Conservation (phyloP, 75 land plant species). For the Chamaecyparis obtusa region DNA sequence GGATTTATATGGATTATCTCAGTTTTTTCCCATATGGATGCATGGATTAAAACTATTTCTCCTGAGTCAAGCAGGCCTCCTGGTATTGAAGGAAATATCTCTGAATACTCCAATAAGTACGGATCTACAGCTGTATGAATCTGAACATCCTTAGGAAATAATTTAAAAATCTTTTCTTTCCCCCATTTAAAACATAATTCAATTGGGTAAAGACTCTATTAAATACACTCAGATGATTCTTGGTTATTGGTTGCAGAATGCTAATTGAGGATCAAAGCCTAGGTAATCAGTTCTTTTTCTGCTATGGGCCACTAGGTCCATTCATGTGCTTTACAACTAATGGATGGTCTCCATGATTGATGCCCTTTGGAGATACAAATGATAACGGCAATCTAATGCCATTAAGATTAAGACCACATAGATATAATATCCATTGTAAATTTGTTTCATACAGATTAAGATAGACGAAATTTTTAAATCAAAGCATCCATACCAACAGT, state of each 20-base stretch:
- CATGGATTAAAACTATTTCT: conserved; percentile 4
- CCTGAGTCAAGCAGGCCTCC: background rate
- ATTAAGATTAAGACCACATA: background rate
- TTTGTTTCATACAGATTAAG: background rate
- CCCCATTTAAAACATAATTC: background rate
- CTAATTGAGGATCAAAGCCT: background rate
- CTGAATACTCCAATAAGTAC: background rate
- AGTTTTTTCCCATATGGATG: conserved; percentile 45
- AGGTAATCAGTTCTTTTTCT: background rate
- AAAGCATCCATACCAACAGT: background rate
- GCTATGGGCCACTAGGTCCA: background rate
- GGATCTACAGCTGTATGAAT: background rate
- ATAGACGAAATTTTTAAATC: background rate
- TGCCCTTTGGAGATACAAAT: background rate
- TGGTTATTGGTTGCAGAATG: background rate
- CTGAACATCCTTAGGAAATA: background rate
- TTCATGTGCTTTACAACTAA: background rate
- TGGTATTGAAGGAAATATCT: background rate
- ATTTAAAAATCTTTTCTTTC: background rate
- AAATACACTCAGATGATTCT: background rate
- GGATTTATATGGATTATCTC: conserved; percentile 36
- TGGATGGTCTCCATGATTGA: background rate
- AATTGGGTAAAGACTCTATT: background rate
- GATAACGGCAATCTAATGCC: background rate
- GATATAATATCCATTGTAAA: background rate